Evolutionary conservation across 2,329 filamentous ascomycete genomes (phyloP).

Genomic region (Colletotrichum sidae): DNA sequence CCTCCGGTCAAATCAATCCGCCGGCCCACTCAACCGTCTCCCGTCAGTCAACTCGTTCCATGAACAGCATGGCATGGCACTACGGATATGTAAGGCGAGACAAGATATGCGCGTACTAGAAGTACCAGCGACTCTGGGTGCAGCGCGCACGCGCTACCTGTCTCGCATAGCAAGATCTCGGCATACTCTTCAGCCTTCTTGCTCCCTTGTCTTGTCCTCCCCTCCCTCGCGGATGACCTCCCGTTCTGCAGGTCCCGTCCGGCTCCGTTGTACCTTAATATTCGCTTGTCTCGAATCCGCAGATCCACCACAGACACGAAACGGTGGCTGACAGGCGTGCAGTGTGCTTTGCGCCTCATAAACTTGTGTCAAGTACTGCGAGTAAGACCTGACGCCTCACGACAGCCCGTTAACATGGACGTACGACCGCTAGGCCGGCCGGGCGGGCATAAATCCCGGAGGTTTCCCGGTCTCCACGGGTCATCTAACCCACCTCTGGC

Average conservation of each 20-base stretch:
- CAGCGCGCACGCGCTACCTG: background rate
- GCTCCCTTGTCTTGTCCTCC: slow-evolving; percentile 1
- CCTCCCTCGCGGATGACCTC: slow-evolving; percentile 12
- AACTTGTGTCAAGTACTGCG: no score
- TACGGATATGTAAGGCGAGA: background rate
- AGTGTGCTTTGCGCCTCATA: background rate
- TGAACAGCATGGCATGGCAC: slow-evolving; percentile 5
- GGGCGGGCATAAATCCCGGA: background rate
- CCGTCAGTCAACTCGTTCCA: background rate
- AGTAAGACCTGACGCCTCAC: slow-evolving; percentile 9
- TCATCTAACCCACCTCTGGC: background rate
- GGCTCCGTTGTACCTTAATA: slow-evolving; percentile 15
- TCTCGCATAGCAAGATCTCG: slow-evolving; percentile 22
- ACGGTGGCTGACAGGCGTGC: background rate
- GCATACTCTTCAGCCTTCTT: slow-evolving; percentile 11
- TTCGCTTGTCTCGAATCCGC: slow-evolving; percentile 25
- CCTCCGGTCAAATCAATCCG: slow-evolving; percentile 19
- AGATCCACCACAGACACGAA: slow-evolving; percentile 8
- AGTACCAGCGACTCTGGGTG: slow-evolving; percentile 3
- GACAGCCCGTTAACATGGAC: background rate
- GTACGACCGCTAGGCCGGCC: background rate
- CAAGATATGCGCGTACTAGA: slow-evolving; percentile 21
- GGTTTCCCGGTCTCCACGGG: background rate
- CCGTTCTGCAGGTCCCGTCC: slow-evolving; percentile 20
- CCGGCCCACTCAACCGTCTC: slow-evolving; percentile 15